Evolutionary conservation across 371 early-diverging fungal genomes (phyloP).

Genomic region (Mortierella sp.): DNA sequence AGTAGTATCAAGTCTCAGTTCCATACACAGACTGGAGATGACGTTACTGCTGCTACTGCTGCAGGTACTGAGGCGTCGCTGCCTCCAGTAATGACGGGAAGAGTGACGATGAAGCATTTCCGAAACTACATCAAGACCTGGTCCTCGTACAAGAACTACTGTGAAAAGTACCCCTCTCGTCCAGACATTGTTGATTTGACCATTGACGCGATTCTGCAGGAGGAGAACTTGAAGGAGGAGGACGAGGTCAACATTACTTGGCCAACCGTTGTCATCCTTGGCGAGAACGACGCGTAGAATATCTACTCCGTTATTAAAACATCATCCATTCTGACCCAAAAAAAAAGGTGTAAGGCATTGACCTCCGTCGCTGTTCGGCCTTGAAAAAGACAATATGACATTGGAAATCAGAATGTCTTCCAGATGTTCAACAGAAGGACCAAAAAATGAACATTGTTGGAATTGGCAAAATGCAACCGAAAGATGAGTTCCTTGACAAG

Average conservation of each 20-base stretch:
- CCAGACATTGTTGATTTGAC: conserved; percentile 56
- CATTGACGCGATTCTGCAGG: conserved; percentile 46
- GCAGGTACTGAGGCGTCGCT: not conserved
- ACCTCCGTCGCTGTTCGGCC: no score
- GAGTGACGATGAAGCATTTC: conserved; percentile 59
- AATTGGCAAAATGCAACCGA: not conserved
- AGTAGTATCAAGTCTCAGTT: conserved; percentile 3
- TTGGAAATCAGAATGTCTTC: no score
- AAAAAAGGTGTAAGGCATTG: no score
- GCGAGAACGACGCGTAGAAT: conserved; percentile 20
- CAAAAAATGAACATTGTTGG: not conserved
- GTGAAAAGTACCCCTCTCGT: conserved; percentile 48
- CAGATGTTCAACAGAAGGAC: no score
- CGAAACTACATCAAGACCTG: conserved; percentile 68
- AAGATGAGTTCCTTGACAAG: not conserved
- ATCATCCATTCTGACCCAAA: not conserved
- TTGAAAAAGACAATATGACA: no score
- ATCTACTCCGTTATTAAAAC: not conserved
- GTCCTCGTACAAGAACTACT: conserved; percentile 67
- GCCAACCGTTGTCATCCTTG: conserved; percentile 49
- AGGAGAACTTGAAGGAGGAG: conserved; percentile 35
- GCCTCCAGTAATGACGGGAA: conserved; percentile 54
- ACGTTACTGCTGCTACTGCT: conserved; percentile 13
- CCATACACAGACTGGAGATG: not conserved
- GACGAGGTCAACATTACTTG: conserved; percentile 34